These are phyloP conservation scores for Bassia scoparia DNA, from an alignment of 148 eudicot genomes.

Conservation along the genomic window DNA sequence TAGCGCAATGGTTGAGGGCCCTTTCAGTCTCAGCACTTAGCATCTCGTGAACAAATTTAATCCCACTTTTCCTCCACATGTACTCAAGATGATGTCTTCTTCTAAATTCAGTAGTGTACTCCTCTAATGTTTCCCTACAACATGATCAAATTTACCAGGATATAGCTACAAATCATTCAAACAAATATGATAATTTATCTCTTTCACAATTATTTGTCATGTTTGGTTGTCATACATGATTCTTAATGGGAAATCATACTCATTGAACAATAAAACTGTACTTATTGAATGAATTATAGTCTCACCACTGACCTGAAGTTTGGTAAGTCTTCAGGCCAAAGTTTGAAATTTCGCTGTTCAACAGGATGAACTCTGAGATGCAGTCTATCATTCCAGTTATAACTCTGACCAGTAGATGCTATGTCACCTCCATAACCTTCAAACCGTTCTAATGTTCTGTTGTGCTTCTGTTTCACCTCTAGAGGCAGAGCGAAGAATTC, in stretches of 20 bases:
- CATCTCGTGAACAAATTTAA: constrained; percentile 27
- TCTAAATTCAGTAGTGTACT: constrained; percentile 28
- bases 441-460: constrained; percentile 10
- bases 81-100: constrained; percentile 28
- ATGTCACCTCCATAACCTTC: constrained; percentile 40
- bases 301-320: constrained; percentile 23
- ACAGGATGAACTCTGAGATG: constrained; percentile 23
- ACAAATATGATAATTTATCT: too few relatives aligned
- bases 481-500: constrained; percentile 31
- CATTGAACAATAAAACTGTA: too few relatives aligned
- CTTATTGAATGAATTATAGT: background rate
- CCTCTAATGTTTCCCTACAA: constrained; percentile 20
- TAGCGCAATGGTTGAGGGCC: too few relatives aligned
- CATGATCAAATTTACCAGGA: background rate
- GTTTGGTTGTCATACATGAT: too few relatives aligned
- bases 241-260: too few relatives aligned
- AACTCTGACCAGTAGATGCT: constrained; percentile 22
- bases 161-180: background rate
- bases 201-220: too few relatives aligned
- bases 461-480: constrained; percentile 30
- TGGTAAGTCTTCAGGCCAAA: constrained; percentile 31
- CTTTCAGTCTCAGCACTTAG: too few relatives aligned
- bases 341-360: constrained; percentile 21
- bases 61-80: constrained; percentile 22
- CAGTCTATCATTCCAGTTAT: constrained; percentile 40